Evolutionary conservation across 495 filamentous ascomycete species (phyloP), one percentile per base, ranked within the genome.

Genomic region (Daldinia grandis): DNA sequence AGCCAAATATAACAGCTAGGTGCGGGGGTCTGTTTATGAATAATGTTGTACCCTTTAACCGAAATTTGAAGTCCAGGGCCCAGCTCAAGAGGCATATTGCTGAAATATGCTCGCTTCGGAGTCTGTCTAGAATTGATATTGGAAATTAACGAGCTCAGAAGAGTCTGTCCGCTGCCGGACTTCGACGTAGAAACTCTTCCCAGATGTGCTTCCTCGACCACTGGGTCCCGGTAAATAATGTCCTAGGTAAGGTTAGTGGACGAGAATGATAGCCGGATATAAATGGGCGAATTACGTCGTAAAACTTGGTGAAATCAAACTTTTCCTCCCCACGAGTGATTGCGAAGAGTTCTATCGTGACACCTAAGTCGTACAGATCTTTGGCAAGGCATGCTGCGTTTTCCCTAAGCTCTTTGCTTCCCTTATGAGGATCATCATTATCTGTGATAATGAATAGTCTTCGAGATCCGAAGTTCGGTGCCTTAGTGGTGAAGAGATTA

Each of bases 371-470:
- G 71, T 98, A 98, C 6, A 99, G 78, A 83, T 99, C 96, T 75
- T 95, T 95, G 25, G 95, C 96, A 37, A 94, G 87, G 3, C 93
- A 92, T 7, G 93, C 90, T 3, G 96, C 91, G 19, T 90, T 88
- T 42, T 90, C 91, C 40, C 88, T 90, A 21, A 90, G 78, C 6
- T 83, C 79, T 75, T 93, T 95, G 69, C 91, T 90, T 3, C 86
- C 81, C 1, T 78, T 83, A 75, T 97, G 93, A 5, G 96, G 95
- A 76, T 93, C 86, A 76, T 99, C 96, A 62, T 97, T 91, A 74
- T 98, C 94, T 2, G 96, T 97, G 62, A 99, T 93, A 65, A 99
- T 89, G 80, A 99, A 98, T 10, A 99, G 82, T 33, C 96, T 87
- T 42, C 96, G 83, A 0, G 95, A 98, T 24, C 93, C 88, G 76